Evolutionary conservation across 805 yeast genomes (phyloP), one percentile per base, ranked within the genome.

Genomic region (Monosporozyma unispora): DNA sequence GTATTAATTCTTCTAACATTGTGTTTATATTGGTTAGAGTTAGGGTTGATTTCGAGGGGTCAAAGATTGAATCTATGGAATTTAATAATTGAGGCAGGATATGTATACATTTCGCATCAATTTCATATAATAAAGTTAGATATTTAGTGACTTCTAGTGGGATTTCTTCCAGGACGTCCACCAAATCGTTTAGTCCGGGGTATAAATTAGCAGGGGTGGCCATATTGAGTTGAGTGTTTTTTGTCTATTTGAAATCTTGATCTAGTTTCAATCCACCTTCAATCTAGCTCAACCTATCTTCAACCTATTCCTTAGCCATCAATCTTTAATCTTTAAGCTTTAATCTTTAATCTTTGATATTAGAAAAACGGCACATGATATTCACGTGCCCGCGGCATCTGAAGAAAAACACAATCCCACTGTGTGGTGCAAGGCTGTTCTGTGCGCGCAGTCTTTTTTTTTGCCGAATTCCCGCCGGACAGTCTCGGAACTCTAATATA

Each of bases 171-270:
- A 91, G 77, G 0, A 89, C 90, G 69, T 93, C 99, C 43, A 87
- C 75, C 49, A 93, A 78, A 64, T 93, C 99, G 68, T 90, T 91
- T 48, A 93, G 72, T 1, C 97, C 98, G 0, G 96, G 95, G 55
- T 76, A 82, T 47, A 77, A 61, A 58, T 79, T 80, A 2, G 70
- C 71, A n/a, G 70, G 70, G 19, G 60, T 52, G 25, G 57, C 56
- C 67, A 61, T 65, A n/a, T 7, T 38, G 16, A 9, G 21, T 5
- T 21, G 40, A 14, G 19, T 19, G 41, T 18, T 2, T 16, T n/a
- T 5, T 33, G 38, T 16, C 2, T 16, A 22, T 16, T 18, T 7
- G 23, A 3, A 2, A 31, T 10, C 4, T 2, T 9, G 8, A 29
- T 29, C 8, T 29, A 29, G 8, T 10, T 29, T 2, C 12, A 29